Base-by-base conservation (phyloP, 306 rosid genomes). In the Quercus berberidifolia region DNA sequence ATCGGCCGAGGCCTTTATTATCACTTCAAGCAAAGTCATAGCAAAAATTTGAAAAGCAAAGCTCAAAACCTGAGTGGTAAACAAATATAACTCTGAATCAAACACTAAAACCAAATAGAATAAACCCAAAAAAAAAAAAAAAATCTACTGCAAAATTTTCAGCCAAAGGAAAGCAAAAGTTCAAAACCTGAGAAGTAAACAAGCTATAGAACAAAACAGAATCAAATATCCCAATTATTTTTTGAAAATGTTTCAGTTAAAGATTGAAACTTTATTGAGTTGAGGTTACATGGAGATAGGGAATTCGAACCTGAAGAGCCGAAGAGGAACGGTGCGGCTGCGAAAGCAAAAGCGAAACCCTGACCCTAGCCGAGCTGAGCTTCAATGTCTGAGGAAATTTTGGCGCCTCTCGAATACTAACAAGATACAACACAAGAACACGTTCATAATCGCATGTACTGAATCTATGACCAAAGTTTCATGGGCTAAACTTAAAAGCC, bases 1-100 rank as follows among this genome's bases (percentile, higher is more conserved):
- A 77, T 76, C 74, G 28, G 78, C 74, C 19, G 87, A 76, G 43
- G 93, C 80, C 68, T 31, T 67, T 67, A 31, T 73, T 82, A 92
- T 86, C 49, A 89, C 74, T 74, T 94, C 90, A 18, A 94, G 90
- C 76, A 91, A 80, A 71, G 90, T 86, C 99, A 94, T 94, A 82
- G 70, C 54, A 33, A 38, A 82, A 64, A 74, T 20, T 46, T 74
- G 72, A 1, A 57, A 20, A 17, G 71, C 31, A 41, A 2, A 75
- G 26, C 72, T 9, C 25, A 35, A 67, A 33, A 19, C 72, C 72
- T 67, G 52, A 67, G 19, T n/a, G 2, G 14, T 1, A 67, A 67
- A 33, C 72, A 67, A 18, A 33, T 8, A 62, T 0, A 19, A 12
- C 43, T 33, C 49, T 18, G n/a, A 14, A 19, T 33, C 23, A 33